phyloP scores from a whole-genome alignment of 2,329 filamentous ascomycete species.

The Fusarium drepaniforme region DNA sequence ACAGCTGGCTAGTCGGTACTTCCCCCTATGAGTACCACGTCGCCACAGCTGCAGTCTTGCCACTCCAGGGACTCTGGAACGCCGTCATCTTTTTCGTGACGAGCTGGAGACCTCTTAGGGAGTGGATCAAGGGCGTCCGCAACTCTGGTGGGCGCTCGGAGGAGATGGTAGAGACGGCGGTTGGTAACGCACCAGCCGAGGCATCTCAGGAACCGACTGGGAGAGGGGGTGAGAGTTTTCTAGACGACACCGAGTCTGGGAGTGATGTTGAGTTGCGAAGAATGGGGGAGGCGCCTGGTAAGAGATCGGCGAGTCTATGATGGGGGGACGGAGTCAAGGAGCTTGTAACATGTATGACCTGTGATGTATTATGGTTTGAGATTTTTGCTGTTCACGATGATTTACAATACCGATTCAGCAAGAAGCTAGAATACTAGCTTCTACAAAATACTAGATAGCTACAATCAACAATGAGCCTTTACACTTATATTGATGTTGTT shows the following conservation, averaged over 20 bases:
- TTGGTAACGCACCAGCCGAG: background rate
- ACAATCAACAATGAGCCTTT: background rate
- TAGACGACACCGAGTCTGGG: slow-evolving; percentile 48
- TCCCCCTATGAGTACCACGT: slow-evolving; percentile 76
- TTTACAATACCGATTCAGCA: background rate
- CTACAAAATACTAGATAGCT: background rate
- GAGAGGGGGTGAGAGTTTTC: slow-evolving; percentile 39
- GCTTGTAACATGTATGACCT: slow-evolving; percentile 2
- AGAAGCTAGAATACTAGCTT: background rate
- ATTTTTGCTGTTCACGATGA: slow-evolving; percentile 21
- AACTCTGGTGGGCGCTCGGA: background rate
- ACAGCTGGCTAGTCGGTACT: slow-evolving; percentile 68
- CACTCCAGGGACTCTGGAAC: slow-evolving; percentile 86
- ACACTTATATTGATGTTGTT: background rate
- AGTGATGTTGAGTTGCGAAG: slow-evolving; percentile 51
- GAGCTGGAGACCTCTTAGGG: slow-evolving; percentile 56
- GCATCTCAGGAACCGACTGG: slow-evolving; percentile 16
- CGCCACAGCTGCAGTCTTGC: slow-evolving; percentile 77
- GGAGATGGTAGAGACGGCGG: slow-evolving; percentile 31
- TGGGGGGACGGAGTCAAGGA: background rate
- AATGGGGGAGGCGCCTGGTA: slow-evolving; percentile 42
- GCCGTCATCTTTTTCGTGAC: slow-evolving; percentile 81
- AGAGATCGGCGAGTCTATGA: slow-evolving; percentile 43
- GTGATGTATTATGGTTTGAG: slow-evolving; percentile 15
- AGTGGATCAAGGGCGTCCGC: slow-evolving; percentile 12